phyloP scores from a whole-genome alignment of 2,329 filamentous ascomycete species.

The Talaromyces rugulosus region DNA sequence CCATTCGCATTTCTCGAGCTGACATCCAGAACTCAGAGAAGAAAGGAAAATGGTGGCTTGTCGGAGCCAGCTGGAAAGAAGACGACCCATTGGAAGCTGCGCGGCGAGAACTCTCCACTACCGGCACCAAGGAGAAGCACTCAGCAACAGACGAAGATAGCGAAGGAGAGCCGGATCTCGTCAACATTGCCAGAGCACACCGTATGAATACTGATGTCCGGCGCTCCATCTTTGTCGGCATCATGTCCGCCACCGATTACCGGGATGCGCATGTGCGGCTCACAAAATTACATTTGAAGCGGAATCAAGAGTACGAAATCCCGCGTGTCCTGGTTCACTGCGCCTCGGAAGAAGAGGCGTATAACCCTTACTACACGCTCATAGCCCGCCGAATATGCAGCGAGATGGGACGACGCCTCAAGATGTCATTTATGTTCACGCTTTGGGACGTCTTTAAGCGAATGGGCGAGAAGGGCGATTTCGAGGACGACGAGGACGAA shows the following conservation, averaged over 20 bases:
- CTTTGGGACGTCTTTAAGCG: constrained; percentile 81
- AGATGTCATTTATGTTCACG: constrained; percentile 81
- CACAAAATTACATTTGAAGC: constrained; percentile 78
- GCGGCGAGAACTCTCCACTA: constrained; percentile 25
- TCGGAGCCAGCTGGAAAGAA: constrained; percentile 81
- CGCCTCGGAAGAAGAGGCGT: constrained; percentile 72
- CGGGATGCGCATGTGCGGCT: constrained; percentile 79
- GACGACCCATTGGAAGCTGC: constrained; percentile 32
- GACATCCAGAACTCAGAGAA: constrained; percentile 82
- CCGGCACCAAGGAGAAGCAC: neutral
- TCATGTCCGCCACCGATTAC: constrained; percentile 80
- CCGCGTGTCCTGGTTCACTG: constrained; percentile 85
- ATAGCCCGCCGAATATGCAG: constrained; percentile 73
- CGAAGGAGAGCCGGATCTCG: constrained; percentile 57
- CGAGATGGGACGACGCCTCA: constrained; percentile 62
- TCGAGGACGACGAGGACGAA: constrained; percentile 58
- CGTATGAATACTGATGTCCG: constrained; percentile 84
- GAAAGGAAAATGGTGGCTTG: constrained; percentile 96
- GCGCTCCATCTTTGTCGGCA: constrained; percentile 85
- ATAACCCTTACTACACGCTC: constrained; percentile 91
- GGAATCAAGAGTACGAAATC: constrained; percentile 79
- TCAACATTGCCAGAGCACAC: constrained; percentile 70
- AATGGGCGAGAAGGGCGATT: constrained; percentile 66
- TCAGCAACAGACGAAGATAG: constrained; percentile 21
- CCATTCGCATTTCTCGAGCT: constrained; percentile 72